Base-by-base conservation (phyloP, 108 stramenopile species). In the Fragilariopsis cylindrus region DNA sequence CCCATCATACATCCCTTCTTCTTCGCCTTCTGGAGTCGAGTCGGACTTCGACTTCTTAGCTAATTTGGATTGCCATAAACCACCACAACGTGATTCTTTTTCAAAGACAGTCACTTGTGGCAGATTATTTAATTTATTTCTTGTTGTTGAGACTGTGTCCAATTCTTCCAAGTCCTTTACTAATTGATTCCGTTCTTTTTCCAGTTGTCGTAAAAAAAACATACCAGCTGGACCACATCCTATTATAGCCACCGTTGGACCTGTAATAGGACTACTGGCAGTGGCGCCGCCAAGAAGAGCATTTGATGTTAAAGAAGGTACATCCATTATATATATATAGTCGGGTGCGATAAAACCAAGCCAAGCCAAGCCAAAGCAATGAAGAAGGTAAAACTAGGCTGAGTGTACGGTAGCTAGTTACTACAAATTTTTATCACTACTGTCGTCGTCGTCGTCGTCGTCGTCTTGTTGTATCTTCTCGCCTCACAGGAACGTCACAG, bases 201-300 rank as follows among this genome's bases (percentile, higher is more conserved):
- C 81, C 7, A 84, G 44, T 2, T 80, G 80, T 41, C 81, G 77
- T 7, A 65, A 74, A 57, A 81, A 74, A 65, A 78, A 79, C 80
- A 84, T 78, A 7, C 84, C 84, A 43, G 77, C 76, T 55, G 84
- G 84, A 0, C 84, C 84, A 41, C 76, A 76, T 15, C 84, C 84
- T 39, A 82, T 82, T 7, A 82, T 39, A 11, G 30, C 30, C 30
- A 30, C 30, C 30, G 30, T 30, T 30, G 30, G 30, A 30, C 30
- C 21, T 1, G 21, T 21, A 19, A 19, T 19, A 21, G 21, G 21
- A 21, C 21, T 21, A 21, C 1, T 21, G 21, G 21, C 21, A 21
- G 21, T 21, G 21, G 1, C 21, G 21, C 1, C 21, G 21, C 21
- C 21, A 21, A 21, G 0, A 21, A 21, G 21, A 1, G 21, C 21